phyloP scores from a whole-genome alignment of 73 alveolate species.

The Paramecium sexaurelia region DNA sequence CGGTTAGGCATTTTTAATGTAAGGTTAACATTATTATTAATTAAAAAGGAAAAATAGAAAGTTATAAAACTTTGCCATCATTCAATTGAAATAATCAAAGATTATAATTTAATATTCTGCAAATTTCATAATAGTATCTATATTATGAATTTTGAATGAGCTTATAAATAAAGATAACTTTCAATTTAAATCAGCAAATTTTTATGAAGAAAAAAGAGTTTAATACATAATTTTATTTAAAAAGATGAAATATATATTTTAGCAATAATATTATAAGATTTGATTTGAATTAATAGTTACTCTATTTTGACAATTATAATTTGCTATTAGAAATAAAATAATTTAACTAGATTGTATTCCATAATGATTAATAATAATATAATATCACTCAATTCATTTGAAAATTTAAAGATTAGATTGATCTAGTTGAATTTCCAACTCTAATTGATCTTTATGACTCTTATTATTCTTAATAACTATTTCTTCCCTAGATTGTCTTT shows the following conservation, averaged over 20 bases:
- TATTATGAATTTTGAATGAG: too few relatives aligned
- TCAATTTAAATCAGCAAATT: too few relatives aligned
- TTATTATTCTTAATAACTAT: not conserved
- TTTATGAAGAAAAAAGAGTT: too few relatives aligned
- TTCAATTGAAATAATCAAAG: too few relatives aligned
- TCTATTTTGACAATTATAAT: not conserved
- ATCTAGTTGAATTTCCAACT: not conserved
- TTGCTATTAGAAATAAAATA: too few relatives aligned
- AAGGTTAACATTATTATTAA: not conserved
- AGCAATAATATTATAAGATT: too few relatives aligned
- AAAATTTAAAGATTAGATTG: not conserved
- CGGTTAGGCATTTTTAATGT: not conserved
- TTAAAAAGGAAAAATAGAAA: not conserved
- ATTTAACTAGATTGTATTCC: not conserved
- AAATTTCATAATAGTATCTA: too few relatives aligned
- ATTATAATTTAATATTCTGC: too few relatives aligned
- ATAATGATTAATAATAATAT: not conserved
- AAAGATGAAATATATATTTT: too few relatives aligned
- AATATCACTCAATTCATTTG: not conserved
- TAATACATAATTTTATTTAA: too few relatives aligned
- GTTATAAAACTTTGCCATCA: not conserved
- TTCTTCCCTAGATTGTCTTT: not conserved
- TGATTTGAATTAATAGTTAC: too few relatives aligned
- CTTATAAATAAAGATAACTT: too few relatives aligned
- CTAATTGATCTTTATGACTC: conserved; percentile 4